phyloP scores from a whole-genome alignment of 2,329 filamentous ascomycete species.

The Sarocladium brachiariae region DNA sequence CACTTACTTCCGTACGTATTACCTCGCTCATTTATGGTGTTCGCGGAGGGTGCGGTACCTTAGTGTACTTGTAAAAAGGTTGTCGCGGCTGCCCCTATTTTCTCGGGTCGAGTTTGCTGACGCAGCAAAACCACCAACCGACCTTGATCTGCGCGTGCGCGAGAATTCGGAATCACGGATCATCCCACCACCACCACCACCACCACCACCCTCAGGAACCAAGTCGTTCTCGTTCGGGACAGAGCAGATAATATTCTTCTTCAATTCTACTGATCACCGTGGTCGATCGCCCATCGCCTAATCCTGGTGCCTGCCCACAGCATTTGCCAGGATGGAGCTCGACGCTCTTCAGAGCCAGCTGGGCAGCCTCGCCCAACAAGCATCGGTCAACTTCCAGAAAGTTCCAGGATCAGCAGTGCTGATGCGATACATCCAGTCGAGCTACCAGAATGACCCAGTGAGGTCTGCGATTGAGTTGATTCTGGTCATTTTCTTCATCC shows the following conservation, averaged over 20 bases:
- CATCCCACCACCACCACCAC: background rate
- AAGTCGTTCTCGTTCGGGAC: no score
- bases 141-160: no score
- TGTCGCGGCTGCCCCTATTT: background rate
- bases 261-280: no score
- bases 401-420: constrained; percentile 92
- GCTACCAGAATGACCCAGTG: constrained; percentile 95
- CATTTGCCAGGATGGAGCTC: constrained; percentile 47
- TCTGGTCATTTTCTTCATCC: constrained; percentile 89
- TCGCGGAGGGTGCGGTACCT: no score
- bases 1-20: no score
- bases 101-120: background rate
- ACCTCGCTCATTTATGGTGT: no score
- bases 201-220: no score
- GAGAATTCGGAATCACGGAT: no score
- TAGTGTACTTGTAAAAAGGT: no score
- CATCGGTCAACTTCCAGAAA: constrained; percentile 68
- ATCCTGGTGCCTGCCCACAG: background rate
- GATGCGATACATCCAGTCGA: constrained; percentile 90
- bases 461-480: constrained; percentile 90
- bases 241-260: no score
- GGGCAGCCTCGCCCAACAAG: constrained; percentile 43
- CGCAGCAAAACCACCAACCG: background rate
- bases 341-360: constrained; percentile 50
- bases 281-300: no score